A percentile compares a stretch with the other conserved stretches of the same genome.
phyloP scores from a whole-genome alignment of 805 yeast genomes.

The Starmerella geochares region DNA sequence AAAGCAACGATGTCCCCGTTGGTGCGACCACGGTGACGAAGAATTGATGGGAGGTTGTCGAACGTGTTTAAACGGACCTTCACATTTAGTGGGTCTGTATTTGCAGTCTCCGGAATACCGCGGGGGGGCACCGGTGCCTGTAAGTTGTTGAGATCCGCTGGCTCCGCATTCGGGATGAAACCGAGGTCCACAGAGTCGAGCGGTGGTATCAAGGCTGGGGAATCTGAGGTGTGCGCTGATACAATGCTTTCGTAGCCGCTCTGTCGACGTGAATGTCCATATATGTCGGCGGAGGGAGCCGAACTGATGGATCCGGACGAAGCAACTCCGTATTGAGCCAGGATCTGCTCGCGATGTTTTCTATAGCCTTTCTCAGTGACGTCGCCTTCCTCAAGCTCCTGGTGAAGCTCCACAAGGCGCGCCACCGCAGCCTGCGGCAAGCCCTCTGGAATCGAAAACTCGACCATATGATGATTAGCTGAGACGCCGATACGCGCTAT shows the following conservation, averaged over 20 bases:
- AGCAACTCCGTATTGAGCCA: conserved; percentile 23
- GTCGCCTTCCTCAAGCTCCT: conserved; percentile 46
- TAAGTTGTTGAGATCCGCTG: conserved; percentile 16
- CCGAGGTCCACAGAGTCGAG: background rate
- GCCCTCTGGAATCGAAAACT: conserved; percentile 27
- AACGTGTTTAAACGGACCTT: conserved; percentile 32
- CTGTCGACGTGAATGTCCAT: conserved; percentile 21
- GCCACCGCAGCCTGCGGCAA: conserved; percentile 26
- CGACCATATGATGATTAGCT: conserved; percentile 18
- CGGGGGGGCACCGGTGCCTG: conserved; percentile 27
- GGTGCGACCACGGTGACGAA: conserved; percentile 60
- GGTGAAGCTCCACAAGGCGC: conserved; percentile 23
- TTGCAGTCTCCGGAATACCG: conserved; percentile 28
- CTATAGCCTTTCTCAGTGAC: conserved; percentile 64
- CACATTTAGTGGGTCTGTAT: conserved; percentile 33
- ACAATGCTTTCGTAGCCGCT: conserved; percentile 22
- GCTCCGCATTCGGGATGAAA: background rate
- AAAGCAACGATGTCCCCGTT: conserved; percentile 64
- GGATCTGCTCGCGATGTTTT: conserved; percentile 43
- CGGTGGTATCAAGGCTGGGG: conserved; percentile 5
- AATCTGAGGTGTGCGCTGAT: conserved; percentile 15
- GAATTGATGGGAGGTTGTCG: conserved; percentile 58
- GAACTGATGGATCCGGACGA: conserved; percentile 14
- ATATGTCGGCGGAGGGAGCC: conserved; percentile 10
- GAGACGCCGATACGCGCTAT: background rate